Base-by-base conservation (phyloP, 495 filamentous ascomycete species). In the Aspergillus cristatus region DNA sequence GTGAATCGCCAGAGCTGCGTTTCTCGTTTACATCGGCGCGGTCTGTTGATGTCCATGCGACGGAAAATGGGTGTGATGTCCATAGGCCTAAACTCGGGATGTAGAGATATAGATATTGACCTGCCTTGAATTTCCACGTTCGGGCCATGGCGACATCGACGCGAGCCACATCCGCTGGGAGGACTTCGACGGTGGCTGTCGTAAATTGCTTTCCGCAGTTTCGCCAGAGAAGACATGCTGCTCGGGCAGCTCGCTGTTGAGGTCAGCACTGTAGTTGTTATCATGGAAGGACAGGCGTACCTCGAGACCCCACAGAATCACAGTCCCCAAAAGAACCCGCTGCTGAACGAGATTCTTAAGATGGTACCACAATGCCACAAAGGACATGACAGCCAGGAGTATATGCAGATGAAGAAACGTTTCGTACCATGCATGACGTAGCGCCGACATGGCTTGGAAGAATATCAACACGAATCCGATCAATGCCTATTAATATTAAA, bases 341-440 rank as follows among this genome's bases (percentile, higher is more conserved):
- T 66, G 62, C 22, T 63, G 58, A 13, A 54, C 39, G n/a, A 73
- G 58, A 10, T 55, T 54, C 31, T 68, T 54, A 3, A 76, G 48
- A 40, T 78, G 74, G 18, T 75, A 59, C 62, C 70, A 77, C n/a
- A 74, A 48, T 18, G 64, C 72, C 3, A 72, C 57, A 28, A 78
- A 52, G 1, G 62, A 62, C 41, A 68, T 44, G 17, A 73, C 40
- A 5, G 65, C 72, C 7, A 71, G 29, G 2, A 71, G 38, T n/a
- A 72, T 67, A 42, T 78, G 74, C 14, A 65, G 47, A 47, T 71
- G 68, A 31, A 76, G 63, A 40, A 78, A 78, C 7, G 67, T 62
- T 43, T 78, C 74, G 47, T 78, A 77, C 45, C 75, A 76, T 8
- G 72, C 64, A 48, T 76, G 74, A 32, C 74, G 68, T 15, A 72